Evolutionary conservation across 2,329 filamentous ascomycete species (phyloP).

Genomic region (Venturia aucupariae): DNA sequence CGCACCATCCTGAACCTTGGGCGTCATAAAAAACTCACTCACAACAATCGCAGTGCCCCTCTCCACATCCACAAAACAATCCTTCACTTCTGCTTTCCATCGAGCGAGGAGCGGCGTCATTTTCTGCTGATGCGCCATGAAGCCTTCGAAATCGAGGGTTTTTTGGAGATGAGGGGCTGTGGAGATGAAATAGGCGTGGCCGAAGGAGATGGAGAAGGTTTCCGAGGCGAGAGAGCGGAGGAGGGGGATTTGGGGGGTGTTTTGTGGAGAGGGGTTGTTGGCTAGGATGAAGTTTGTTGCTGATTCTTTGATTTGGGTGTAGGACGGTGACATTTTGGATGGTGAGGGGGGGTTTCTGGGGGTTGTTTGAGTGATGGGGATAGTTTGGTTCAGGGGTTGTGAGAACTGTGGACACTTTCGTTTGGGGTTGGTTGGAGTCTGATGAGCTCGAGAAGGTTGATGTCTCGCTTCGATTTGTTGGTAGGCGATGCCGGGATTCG

Average conservation of each 20-base stretch:
- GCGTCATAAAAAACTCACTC: conserved; percentile 2
- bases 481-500: neutral
- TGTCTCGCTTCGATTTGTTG: no score
- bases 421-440: no score
- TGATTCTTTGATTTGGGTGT: neutral
- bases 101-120: neutral
- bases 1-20: neutral
- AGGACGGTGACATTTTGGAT: neutral
- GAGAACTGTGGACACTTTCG: no score
- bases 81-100: neutral
- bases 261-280: neutral
- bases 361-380: no score
- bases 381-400: no score
- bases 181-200: neutral
- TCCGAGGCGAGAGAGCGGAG: no score
- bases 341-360: neutral
- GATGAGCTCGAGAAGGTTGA: no score
- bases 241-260: neutral
- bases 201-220: neutral
- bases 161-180: neutral
- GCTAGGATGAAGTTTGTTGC: conserved; percentile 1
- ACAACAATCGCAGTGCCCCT: neutral
- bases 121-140: neutral
- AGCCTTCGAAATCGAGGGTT: neutral
- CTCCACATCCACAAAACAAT: conserved; percentile 2